Evolutionary conservation across 2,329 filamentous ascomycete genomes (phyloP).

Genomic region (Metarhizium rileyi): DNA sequence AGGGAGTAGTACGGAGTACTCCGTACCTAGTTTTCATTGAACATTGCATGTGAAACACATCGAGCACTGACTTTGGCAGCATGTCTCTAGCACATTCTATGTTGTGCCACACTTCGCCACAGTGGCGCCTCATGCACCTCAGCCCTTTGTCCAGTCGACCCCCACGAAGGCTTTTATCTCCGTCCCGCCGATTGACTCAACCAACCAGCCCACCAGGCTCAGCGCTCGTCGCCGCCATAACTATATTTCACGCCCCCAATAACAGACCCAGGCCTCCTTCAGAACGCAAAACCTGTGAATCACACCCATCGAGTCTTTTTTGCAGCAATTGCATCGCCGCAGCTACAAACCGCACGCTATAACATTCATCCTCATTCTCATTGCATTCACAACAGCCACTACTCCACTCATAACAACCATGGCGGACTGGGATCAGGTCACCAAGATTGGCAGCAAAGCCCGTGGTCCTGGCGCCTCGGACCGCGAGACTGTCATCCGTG

Average conservation of each 20-base stretch:
- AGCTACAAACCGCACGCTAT: neutral
- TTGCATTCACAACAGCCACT: constrained; percentile 9
- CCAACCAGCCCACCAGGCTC: constrained; percentile 14
- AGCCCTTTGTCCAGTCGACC: constrained; percentile 7
- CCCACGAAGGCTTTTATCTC: constrained; percentile 15
- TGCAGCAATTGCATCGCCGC: neutral
- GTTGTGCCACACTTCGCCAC: neutral
- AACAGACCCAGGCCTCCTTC: neutral
- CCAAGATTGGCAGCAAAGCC: constrained; percentile 87
- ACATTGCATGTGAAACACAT: no score
- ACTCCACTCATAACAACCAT: constrained; percentile 43
- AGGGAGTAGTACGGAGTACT: no score
- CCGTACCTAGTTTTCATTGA: no score
- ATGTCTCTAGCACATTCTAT: constrained; percentile 10
- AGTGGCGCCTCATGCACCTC: constrained; percentile 1
- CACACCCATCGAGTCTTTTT: neutral
- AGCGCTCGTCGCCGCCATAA: constrained; percentile 21
- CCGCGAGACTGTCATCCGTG: constrained; percentile 83
- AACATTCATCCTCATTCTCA: constrained; percentile 1
- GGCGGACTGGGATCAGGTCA: constrained; percentile 72
- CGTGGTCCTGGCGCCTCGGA: constrained; percentile 54
- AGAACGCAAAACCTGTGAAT: neutral
- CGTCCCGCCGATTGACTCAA: constrained; percentile 29
- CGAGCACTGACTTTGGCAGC: neutral
- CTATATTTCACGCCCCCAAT: constrained; percentile 16